Evolutionary conservation across 1,284 basidiomycete species (phyloP).

Genomic region (Phellinidium pouzarii): DNA sequence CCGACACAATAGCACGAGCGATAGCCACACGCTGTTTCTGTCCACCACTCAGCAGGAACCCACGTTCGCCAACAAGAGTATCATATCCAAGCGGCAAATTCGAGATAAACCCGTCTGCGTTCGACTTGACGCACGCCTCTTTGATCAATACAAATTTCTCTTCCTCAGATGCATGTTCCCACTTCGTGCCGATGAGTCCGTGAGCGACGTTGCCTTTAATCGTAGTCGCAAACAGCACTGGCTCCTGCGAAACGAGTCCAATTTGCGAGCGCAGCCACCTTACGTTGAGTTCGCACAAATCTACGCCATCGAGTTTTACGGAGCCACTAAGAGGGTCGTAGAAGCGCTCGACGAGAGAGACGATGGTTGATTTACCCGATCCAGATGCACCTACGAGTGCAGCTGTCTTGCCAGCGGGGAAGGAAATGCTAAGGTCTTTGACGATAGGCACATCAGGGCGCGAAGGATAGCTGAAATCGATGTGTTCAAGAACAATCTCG

Average conservation of each 20-base stretch:
- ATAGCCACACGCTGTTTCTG: conserved; percentile 92
- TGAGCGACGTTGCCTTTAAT: conserved; percentile 93
- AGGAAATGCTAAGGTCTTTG: conserved; percentile 62
- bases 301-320: conserved; percentile 84
- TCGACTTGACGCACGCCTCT: conserved; percentile 85
- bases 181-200: conserved; percentile 75
- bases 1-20: conserved; percentile 85
- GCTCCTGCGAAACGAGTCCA: conserved; percentile 82
- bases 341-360: conserved; percentile 83
- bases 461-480: conserved; percentile 89
- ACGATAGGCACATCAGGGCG: conserved; percentile 82
- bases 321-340: conserved; percentile 86
- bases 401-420: conserved; percentile 73
- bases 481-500: conserved; percentile 67
- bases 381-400: conserved; percentile 90
- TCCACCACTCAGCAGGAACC: conserved; percentile 86
- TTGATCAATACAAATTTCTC: conserved; percentile 77
- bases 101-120: conserved; percentile 85
- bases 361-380: conserved; percentile 88
- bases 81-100: conserved; percentile 85
- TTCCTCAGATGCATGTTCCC: conserved; percentile 65
- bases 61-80: conserved; percentile 89
- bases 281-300: no score
- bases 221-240: conserved; percentile 78
- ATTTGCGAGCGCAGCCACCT: no score